Evolutionary conservation across 495 filamentous ascomycete species (phyloP).

Genomic region (Poronia punctata): DNA sequence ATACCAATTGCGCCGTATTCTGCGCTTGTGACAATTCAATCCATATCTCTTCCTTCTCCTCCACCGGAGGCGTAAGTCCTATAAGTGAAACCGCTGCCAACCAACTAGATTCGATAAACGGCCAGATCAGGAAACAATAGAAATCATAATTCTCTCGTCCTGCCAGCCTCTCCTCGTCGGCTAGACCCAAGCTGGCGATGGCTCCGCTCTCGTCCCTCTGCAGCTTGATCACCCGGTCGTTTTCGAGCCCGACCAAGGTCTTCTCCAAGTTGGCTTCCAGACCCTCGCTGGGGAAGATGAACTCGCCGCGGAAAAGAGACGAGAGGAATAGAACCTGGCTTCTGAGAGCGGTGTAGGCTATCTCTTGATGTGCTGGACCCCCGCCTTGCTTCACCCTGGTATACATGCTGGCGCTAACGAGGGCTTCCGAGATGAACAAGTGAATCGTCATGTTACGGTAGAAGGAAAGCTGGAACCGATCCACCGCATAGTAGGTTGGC

Average conservation of each 20-base stretch:
- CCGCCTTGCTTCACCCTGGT: conserved; percentile 83
- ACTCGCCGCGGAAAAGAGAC: conserved; percentile 88
- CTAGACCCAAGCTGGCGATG: conserved; percentile 64
- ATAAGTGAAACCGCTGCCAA: conserved; percentile 80
- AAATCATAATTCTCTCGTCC: conserved; percentile 95
- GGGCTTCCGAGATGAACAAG: conserved; percentile 85
- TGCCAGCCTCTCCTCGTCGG: conserved; percentile 61
- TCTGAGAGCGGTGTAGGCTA: conserved; percentile 61
- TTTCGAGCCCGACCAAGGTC: conserved; percentile 68
- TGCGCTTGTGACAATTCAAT: conserved; percentile 71
- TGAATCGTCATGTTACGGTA: conserved; percentile 99
- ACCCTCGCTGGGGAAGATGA: conserved; percentile 89
- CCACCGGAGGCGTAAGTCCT: conserved; percentile 69
- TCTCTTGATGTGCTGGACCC: conserved; percentile 69
- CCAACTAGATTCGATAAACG: conserved; percentile 91
- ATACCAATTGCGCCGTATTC: conserved; percentile 73
- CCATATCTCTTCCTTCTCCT: conserved; percentile 59
- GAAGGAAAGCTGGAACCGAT: conserved; percentile 93
- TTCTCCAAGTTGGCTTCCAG: conserved; percentile 69
- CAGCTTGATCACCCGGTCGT: conserved; percentile 71
- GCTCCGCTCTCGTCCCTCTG: conserved; percentile 48
- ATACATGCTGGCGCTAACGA: conserved; percentile 86
- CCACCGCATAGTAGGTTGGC: conserved; percentile 86
- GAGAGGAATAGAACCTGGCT: conserved; percentile 85
- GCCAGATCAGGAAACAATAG: conserved; percentile 97